phyloP scores from a whole-genome alignment of 768 basidiomycete genomes.

The Piloderma croceum region DNA sequence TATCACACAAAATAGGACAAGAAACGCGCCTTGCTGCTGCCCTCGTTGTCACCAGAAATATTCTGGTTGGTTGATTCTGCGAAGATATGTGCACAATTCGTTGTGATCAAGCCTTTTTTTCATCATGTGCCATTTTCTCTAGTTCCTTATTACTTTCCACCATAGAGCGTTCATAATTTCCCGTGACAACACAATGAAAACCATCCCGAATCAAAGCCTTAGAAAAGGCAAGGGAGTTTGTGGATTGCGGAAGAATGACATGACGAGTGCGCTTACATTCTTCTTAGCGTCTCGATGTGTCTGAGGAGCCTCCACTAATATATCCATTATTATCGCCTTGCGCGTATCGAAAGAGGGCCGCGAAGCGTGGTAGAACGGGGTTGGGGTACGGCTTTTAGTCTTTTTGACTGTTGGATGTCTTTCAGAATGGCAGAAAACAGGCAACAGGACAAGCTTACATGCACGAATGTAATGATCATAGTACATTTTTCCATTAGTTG shows the following conservation, averaged over 20 bases:
- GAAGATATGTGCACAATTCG: background rate
- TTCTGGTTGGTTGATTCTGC: background rate
- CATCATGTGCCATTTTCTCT: background rate
- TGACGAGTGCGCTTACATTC: background rate
- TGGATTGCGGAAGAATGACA: background rate
- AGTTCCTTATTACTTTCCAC: background rate
- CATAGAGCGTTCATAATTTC: constrained; percentile 15
- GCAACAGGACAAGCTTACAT: background rate
- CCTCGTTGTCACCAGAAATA: background rate
- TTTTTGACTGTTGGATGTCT: background rate
- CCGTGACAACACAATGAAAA: constrained; percentile 29
- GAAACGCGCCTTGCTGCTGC: background rate
- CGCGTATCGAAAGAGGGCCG: background rate
- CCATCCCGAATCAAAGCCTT: constrained; percentile 34
- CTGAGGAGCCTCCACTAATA: background rate
- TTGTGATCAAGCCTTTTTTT: background rate
- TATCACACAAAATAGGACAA: background rate
- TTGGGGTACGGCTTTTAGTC: background rate
- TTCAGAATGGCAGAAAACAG: background rate
- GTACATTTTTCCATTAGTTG: no score
- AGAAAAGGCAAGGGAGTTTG: no score
- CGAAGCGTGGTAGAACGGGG: background rate
- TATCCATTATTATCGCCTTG: no score
- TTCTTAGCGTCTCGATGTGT: background rate
- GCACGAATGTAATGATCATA: background rate